These are phyloP conservation scores for Ophioceras dolichostomum DNA, from an alignment of 2,329 filamentous ascomycete species.

Conservation along the genomic window DNA sequence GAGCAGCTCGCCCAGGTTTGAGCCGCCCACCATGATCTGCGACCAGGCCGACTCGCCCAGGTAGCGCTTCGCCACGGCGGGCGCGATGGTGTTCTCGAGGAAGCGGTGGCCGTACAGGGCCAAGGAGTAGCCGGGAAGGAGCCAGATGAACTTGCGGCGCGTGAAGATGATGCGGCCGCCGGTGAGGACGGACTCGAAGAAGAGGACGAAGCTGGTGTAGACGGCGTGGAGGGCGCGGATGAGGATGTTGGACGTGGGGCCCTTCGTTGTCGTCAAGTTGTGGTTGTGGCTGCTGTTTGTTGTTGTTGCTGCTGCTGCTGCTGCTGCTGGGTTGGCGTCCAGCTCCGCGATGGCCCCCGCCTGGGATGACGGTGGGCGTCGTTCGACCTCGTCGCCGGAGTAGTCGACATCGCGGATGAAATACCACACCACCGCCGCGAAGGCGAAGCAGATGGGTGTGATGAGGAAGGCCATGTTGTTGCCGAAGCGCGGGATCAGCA, in stretches of 20 bases:
- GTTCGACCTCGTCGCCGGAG: constrained; percentile 12
- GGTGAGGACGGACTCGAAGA: constrained; percentile 30
- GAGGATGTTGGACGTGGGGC: constrained; percentile 1
- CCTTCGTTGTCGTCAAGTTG: too few species aligned
- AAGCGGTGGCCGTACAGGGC: constrained; percentile 37
- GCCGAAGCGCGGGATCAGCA: constrained; percentile 33
- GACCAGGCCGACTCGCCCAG: constrained; percentile 33
- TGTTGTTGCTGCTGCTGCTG: too few species aligned
- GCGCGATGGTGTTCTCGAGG: constrained; percentile 34
- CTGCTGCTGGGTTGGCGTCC: background rate
- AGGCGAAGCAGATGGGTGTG: constrained; percentile 32
- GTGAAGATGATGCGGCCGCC: constrained; percentile 32
- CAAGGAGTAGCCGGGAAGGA: constrained; percentile 33
- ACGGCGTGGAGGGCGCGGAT: constrained; percentile 21
- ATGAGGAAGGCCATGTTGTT: constrained; percentile 39
- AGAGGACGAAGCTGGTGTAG: constrained; percentile 25
- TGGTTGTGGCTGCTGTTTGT: background rate
- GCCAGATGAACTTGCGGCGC: constrained; percentile 33
- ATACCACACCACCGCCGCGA: constrained; percentile 28
- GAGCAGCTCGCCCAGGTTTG: constrained; percentile 35
- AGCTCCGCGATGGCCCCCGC: constrained; percentile 4
- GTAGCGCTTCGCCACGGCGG: constrained; percentile 31
- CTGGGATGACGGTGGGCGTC: too few species aligned
- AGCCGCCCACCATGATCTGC: constrained; percentile 36
- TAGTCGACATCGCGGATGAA: constrained; percentile 29